These are phyloP conservation scores for Plasmodium ovale DNA, from an alignment of 169 alveolate species.

Conservation along the genomic window DNA sequence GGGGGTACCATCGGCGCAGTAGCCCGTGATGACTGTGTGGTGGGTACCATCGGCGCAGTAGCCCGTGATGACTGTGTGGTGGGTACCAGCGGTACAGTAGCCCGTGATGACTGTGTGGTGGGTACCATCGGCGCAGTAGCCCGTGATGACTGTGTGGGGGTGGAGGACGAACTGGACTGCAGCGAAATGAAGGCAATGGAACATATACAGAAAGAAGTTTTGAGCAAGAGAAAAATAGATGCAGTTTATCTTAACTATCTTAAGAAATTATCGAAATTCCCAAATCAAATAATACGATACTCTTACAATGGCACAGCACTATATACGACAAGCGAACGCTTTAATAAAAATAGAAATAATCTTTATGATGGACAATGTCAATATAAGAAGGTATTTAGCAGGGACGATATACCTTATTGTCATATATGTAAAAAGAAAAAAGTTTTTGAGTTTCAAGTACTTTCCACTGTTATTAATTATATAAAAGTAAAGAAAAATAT, in stretches of 20 bases:
- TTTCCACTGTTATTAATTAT: constrained; percentile 40
- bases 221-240: constrained; percentile 16
- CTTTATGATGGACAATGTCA: background rate
- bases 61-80: background rate
- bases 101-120: background rate
- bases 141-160: background rate
- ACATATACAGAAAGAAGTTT: constrained; percentile 39
- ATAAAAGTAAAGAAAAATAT: constrained; percentile 23
- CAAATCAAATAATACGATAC: constrained; percentile 33
- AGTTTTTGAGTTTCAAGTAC: constrained; percentile 53
- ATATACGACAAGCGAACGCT: background rate
- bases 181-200: constrained; percentile 60
- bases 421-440: constrained; percentile 35
- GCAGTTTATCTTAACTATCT: constrained; percentile 13
- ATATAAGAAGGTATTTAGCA: background rate
- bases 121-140: background rate
- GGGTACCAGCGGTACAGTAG: too few relatives aligned
- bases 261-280: constrained; percentile 28
- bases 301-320: constrained; percentile 31
- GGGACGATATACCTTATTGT: constrained; percentile 11
- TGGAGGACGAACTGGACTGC: constrained; percentile 1
- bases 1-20: too few relatives aligned
- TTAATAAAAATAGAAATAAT: constrained; percentile 22
- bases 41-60: too few relatives aligned
- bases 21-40: too few relatives aligned